A percentile compares a stretch with the other conserved stretches of the same genome.
Conservation (phyloP, 495 filamentous ascomycete genomes). For the Extremus antarcticus region DNA sequence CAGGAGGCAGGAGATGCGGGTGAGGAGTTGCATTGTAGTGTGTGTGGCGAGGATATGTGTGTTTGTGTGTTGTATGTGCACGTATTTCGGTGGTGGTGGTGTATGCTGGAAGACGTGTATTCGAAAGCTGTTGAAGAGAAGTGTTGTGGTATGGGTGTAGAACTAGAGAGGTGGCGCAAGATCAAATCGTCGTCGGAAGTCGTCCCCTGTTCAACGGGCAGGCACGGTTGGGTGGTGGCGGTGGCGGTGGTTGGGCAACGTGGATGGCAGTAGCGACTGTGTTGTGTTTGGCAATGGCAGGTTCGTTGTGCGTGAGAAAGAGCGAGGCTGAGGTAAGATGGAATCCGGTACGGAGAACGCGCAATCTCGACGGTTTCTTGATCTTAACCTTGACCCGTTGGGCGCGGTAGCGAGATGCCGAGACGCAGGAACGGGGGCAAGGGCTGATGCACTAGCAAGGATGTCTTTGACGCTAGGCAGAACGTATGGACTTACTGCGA, state of each 20-base stretch:
- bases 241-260: neutral
- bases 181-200: neutral
- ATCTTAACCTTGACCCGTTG: too few relatives aligned
- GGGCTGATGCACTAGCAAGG: too few relatives aligned
- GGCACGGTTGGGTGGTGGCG: neutral
- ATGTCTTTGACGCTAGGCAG: too few relatives aligned
- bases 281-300: neutral
- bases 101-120: neutral
- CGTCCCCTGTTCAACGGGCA: neutral
- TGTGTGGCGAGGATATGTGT: neutral
- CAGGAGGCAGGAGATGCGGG: conserved; percentile 2
- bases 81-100: too few relatives aligned
- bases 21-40: neutral
- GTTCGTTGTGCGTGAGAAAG: neutral
- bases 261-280: neutral
- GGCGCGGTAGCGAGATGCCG: too few relatives aligned
- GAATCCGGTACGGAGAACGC: neutral
- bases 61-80: neutral
- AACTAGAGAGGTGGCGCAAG: too few relatives aligned
- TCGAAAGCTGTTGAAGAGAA: neutral
- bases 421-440: too few relatives aligned
- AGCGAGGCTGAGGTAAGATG: too few relatives aligned
- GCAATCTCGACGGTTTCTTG: too few relatives aligned
- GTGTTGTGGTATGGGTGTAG: neutral
- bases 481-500: too few relatives aligned